Conservation (phyloP, 257 asterid species). For the Capsicum baccatum region DNA sequence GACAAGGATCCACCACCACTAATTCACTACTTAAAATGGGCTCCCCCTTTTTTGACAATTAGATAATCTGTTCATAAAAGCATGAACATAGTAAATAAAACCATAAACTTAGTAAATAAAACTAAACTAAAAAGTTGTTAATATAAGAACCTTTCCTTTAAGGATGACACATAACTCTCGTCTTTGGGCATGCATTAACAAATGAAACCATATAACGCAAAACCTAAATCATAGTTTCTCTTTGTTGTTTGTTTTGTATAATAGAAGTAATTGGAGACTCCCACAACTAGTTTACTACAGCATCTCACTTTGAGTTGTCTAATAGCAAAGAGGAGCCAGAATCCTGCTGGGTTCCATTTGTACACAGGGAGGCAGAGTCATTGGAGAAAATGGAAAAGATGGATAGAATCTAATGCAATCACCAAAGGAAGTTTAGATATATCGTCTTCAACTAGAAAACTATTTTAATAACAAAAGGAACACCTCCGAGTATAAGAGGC, state of each 20-base stretch:
- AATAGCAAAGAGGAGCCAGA: slow-evolving; percentile 4
- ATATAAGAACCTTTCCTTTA: background rate
- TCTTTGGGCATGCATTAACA: background rate
- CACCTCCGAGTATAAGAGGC: slow-evolving; percentile 9
- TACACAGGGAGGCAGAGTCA: background rate
- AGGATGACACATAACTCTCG: background rate
- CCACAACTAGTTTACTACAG: slow-evolving; percentile 12
- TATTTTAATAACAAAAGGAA: slow-evolving; percentile 4
- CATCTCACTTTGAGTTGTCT: slow-evolving; percentile 19
- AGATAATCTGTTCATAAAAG: background rate
- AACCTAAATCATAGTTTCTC: slow-evolving; percentile 14
- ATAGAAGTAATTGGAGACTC: slow-evolving; percentile 19
- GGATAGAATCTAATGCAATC: slow-evolving; percentile 24
- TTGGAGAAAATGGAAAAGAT: slow-evolving; percentile 19
- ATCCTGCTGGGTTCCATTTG: slow-evolving; percentile 15
- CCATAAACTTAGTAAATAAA: background rate
- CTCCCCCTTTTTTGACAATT: background rate
- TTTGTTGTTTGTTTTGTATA: slow-evolving; percentile 15
- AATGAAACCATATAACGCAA: background rate
- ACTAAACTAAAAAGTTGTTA: background rate
- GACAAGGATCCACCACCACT: slow-evolving; percentile 13
- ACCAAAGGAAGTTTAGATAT: slow-evolving; percentile 11
- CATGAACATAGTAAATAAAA: background rate
- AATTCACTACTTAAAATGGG: background rate
- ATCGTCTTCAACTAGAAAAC: background rate